Percentiles rank a stretch among this genome's conserved stretches.
Evolutionary conservation across 2,329 filamentous ascomycete species (phyloP).

Genomic region (Passalora sequoiae): DNA sequence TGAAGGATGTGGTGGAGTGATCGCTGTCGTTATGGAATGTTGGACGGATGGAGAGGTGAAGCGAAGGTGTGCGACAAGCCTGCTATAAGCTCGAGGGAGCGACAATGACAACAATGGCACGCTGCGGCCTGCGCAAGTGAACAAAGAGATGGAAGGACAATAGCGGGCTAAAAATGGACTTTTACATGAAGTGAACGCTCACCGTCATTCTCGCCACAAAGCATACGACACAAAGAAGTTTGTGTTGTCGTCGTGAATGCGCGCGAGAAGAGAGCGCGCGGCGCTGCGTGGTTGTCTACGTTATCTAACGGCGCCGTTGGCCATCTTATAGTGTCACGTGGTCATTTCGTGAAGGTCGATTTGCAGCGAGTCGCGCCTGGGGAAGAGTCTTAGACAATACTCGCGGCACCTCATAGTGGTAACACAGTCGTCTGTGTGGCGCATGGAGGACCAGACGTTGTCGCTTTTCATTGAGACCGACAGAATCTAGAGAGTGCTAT

Average conservation of each 20-base stretch:
- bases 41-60: constrained; percentile 9
- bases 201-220: constrained; percentile 9
- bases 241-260: constrained; percentile 8
- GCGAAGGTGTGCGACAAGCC: constrained; percentile 5
- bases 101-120: constrained; percentile 12
- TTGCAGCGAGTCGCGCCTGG: constrained; percentile 12
- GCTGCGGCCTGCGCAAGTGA: constrained; percentile 16
- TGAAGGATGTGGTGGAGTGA: constrained; percentile 1
- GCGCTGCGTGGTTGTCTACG: constrained; percentile 1
- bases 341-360: constrained; percentile 5
- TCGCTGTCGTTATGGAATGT: constrained; percentile 7
- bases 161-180: constrained; percentile 16
- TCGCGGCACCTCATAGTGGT: constrained; percentile 13
- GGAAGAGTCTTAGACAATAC: constrained; percentile 12
- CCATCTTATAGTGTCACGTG: constrained; percentile 11
- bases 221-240: constrained; percentile 15
- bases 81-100: constrained; percentile 6
- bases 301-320: constrained; percentile 1
- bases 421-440: constrained; percentile 7
- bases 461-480: constrained; percentile 2
- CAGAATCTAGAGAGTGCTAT: constrained; percentile 8
- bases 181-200: constrained; percentile 13
- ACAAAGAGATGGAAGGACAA: constrained; percentile 18
- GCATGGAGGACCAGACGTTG: constrained; percentile 14
- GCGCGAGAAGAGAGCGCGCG: constrained; percentile 5